Evolutionary conservation across 257 asterid species (phyloP).

Genomic region (Solanum sitiens): DNA sequence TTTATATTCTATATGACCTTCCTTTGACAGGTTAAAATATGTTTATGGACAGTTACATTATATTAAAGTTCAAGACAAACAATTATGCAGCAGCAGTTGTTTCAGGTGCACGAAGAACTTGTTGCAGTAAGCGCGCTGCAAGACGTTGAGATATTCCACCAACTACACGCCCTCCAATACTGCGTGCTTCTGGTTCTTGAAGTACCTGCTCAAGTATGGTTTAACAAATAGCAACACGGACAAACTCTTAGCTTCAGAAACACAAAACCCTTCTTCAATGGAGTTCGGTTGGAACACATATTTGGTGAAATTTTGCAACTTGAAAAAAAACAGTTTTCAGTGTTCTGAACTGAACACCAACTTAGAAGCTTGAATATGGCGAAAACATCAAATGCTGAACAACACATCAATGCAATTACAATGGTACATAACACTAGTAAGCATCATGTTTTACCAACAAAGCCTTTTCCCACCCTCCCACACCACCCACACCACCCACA

Average conservation of each 20-base stretch:
- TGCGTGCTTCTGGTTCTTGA: constrained; percentile 85
- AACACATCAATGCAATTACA: not conserved
- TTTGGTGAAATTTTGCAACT: not conserved
- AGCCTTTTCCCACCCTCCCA: not conserved
- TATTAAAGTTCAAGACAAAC: not conserved
- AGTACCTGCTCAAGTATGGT: constrained; percentile 46
- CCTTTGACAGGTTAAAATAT: not conserved
- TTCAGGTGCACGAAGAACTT: constrained; percentile 77
- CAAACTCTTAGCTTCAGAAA: not conserved
- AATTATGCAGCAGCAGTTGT: constrained; percentile 26
- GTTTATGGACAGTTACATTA: not conserved
- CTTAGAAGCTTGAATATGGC: not conserved
- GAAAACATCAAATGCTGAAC: not conserved
- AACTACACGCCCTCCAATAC: constrained; percentile 84
- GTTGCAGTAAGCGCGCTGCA: constrained; percentile 95
- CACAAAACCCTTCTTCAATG: not conserved
- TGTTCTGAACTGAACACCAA: not conserved
- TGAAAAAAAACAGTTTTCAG: not conserved
- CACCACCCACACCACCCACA: too few species aligned
- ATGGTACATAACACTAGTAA: not conserved
- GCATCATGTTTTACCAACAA: not conserved
- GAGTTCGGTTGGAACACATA: not conserved
- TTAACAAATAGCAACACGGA: constrained; percentile 10
- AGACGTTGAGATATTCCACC: constrained; percentile 94
- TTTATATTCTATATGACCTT: not conserved